Base-by-base conservation (phyloP, 768 basidiomycete species). In the Boletus insuetus region DNA sequence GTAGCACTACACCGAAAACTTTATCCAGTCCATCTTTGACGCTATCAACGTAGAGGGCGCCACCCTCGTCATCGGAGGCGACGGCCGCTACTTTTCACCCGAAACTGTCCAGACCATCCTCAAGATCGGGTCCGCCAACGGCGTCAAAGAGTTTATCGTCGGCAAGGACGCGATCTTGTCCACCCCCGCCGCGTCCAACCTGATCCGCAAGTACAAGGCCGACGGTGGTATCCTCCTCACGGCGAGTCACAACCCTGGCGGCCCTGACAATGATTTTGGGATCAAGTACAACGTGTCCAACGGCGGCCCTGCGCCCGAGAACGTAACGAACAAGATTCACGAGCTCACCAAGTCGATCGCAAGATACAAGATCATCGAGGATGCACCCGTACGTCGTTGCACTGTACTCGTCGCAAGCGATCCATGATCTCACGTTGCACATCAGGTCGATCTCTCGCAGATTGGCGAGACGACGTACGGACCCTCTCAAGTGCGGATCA, bases 231-330 rank as follows among this genome's bases (percentile, higher is more conserved):
- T 99, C 73, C 80, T 99, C 51, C 80, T 99, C 60, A 99, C 97
- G 6, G 97, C 97, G 17, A 89, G 86, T 57, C 97, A 99, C 80
- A 99, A 99, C 74, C 95, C 97, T 17, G 97, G 97, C 51, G 97
- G 97, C 22, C 97, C 97, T n/a, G 82, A 93, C 68, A 89, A 91
- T 65, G 97, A 99, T 74, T 99, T 98, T 71, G 97, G 97, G 46
- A 98, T 99, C 83, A 98, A 99, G 75, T 99, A 97, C 79, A 99
- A 99, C 73, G 89, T 94, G 46, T 87, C 88, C 38, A 99, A 99
- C 64, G 97, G 97, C 57, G 97, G 97, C 4, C 96, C 97, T 19
- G 97, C 97, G 20, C 94, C 97, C 0, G 97, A 99, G 75, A 85
- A 79, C 66, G 87, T 99, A 55, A 99, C 97, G n/a, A 81, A 99